These are phyloP conservation scores for Solidago caesia DNA, from an alignment of 129 eudicot genomes.

Conservation along the genomic window DNA sequence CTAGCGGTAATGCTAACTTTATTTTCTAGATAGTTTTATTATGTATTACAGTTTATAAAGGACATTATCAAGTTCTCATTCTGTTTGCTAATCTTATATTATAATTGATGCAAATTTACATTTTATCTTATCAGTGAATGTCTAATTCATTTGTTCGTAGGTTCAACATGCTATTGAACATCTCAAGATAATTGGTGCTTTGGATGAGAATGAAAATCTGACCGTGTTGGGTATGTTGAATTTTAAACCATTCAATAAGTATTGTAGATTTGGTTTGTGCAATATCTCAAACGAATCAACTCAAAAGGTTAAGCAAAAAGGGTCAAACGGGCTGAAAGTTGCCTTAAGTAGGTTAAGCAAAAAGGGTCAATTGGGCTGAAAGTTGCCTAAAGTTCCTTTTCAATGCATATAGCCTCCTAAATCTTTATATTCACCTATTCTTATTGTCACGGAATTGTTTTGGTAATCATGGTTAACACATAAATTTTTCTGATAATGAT, in stretches of 20 bases:
- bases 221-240: slow-evolving; percentile 59
- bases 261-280: background rate
- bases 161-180: slow-evolving; percentile 88
- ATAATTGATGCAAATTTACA: background rate
- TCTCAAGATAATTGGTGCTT: slow-evolving; percentile 79
- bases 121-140: slow-evolving; percentile 2
- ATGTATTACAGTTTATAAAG: background rate
- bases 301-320: background rate
- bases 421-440: background rate
- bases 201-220: slow-evolving; percentile 71
- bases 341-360: too few species aligned
- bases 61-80: background rate
- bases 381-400: slow-evolving; percentile 7
- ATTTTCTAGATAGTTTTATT: background rate
- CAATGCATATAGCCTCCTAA: slow-evolving; percentile 6
- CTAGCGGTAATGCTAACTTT: slow-evolving; percentile 57
- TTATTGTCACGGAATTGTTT: background rate
- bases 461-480: background rate
- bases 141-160: slow-evolving; percentile 31
- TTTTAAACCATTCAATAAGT: background rate
- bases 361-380: background rate
- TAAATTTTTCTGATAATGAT: background rate
- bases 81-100: background rate
- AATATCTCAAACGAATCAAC: background rate
- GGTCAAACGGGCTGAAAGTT: background rate